Percentiles rank a stretch among this genome's conserved stretches.
Evolutionary conservation across 768 basidiomycete genomes (phyloP).

Genomic region (Leccinum longicurvipes): DNA sequence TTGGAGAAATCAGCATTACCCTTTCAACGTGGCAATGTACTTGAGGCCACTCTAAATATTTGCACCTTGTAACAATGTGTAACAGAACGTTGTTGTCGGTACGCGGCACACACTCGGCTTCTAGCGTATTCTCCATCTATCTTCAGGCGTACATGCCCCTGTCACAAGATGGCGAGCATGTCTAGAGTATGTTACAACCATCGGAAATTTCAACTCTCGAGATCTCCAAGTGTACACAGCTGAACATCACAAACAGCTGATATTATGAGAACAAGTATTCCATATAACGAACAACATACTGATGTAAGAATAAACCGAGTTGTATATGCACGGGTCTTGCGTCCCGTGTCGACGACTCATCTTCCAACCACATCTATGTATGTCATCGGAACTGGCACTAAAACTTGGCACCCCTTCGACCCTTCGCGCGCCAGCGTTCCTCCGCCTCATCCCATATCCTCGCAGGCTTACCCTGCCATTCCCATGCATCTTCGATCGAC

Average conservation of each 20-base stretch:
- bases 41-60: too few species aligned
- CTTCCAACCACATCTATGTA: background rate
- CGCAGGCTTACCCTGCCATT: conserved; percentile 12
- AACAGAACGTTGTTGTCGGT: too few species aligned
- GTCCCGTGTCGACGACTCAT: background rate
- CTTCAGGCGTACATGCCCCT: background rate
- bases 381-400: background rate
- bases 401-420: background rate
- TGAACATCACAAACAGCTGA: background rate
- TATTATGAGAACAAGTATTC: background rate
- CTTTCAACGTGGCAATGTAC: too few species aligned
- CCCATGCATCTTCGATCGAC: conserved; percentile 20
- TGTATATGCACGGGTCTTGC: background rate
- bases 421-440: conserved; percentile 5
- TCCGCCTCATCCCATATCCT: conserved; percentile 13
- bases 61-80: too few species aligned
- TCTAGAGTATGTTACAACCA: too few species aligned
- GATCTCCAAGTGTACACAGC: background rate
- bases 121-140: too few species aligned
- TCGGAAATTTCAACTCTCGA: too few species aligned
- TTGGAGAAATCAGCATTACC: too few species aligned
- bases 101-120: too few species aligned
- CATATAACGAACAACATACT: background rate
- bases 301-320: background rate
- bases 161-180: too few species aligned